Evolutionary conservation across 306 rosid species (phyloP).

Genomic region (Benincasa hispida): DNA sequence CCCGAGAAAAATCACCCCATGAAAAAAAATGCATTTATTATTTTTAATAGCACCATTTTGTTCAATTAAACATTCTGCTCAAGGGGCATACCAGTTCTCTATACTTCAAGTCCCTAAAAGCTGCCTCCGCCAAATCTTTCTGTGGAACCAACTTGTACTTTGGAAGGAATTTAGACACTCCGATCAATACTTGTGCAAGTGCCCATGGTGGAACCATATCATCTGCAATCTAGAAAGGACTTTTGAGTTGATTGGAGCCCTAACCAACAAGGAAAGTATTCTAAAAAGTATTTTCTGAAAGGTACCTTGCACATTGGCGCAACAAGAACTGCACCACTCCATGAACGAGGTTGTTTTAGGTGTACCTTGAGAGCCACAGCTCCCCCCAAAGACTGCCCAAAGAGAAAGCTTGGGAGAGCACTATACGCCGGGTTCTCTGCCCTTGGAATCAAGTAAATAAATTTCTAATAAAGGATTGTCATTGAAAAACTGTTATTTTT

Average conservation of each 20-base stretch:
- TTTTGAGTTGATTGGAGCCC: constrained; percentile 15
- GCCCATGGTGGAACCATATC: constrained; percentile 69
- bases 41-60: background rate
- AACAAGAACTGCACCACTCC: constrained; percentile 87
- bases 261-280: background rate
- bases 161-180: constrained; percentile 53
- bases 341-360: constrained; percentile 60
- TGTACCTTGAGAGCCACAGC: constrained; percentile 77
- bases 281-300: constrained; percentile 11
- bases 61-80: background rate
- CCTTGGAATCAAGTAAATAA: constrained; percentile 14
- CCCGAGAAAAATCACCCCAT: background rate
- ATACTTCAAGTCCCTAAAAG: constrained; percentile 58
- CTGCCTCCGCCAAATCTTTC: constrained; percentile 70
- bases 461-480: background rate
- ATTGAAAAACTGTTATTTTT: background rate
- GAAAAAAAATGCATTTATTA: background rate
- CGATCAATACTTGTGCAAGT: constrained; percentile 43
- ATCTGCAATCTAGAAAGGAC: constrained; percentile 66
- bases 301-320: constrained; percentile 98
- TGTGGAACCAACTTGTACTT: constrained; percentile 73
- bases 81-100: constrained; percentile 43
- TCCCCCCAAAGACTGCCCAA: constrained; percentile 93
- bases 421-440: constrained; percentile 53
- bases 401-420: constrained; percentile 61